Evolutionary conservation across 257 asterid species (phyloP), one percentile per base, ranked within the genome.

Genomic region (Rhazya stricta): DNA sequence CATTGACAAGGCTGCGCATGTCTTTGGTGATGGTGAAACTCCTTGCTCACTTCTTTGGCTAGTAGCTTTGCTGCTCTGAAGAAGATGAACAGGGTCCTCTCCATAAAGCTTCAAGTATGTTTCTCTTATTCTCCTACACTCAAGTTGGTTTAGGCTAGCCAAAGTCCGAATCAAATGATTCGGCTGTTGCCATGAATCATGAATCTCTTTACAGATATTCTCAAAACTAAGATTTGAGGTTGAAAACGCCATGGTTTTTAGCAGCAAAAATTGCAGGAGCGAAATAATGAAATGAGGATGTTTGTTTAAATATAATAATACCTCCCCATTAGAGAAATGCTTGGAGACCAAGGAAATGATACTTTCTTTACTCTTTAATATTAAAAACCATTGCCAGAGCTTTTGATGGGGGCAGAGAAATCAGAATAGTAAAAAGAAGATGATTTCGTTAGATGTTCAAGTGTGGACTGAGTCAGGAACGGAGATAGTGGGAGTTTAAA

Each of bases 191-290:
- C 65, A 41, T 73, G 83, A 86, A 66, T 78, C 80, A 61, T 85
- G 89, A 68, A 89, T 81, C 34, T 86, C 81, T 57, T 66, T 73
- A 83, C 93, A 90, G 67, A 81, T 65, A 65, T 73, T 83, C 53
- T 87, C 88, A 43, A 72, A 53, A 50, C 45, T 71, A 21, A 69
- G 81, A 32, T 29, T 58, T 58, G 66, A 2, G 66, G 66, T 79
- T 73, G 85, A 67, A 51, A 81, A n/a, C 60, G 82, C 50, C 82
- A 79, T 84, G 18, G 76, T 15, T 36, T n/a, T 56, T 62, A 34
- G 68, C 48, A 43, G 71, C 76, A 63, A 79, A 66, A 73, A 48
- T 46, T 75, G 71, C 69, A 36, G 56, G 42, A n/a, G 78, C 25
- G 9, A 34, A 53, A 48, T 5, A 23, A 71, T 21, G 21, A 62